Evolutionary conservation across 441 rosid genomes (phyloP).

Genomic region (Eutrema salsugineum): DNA sequence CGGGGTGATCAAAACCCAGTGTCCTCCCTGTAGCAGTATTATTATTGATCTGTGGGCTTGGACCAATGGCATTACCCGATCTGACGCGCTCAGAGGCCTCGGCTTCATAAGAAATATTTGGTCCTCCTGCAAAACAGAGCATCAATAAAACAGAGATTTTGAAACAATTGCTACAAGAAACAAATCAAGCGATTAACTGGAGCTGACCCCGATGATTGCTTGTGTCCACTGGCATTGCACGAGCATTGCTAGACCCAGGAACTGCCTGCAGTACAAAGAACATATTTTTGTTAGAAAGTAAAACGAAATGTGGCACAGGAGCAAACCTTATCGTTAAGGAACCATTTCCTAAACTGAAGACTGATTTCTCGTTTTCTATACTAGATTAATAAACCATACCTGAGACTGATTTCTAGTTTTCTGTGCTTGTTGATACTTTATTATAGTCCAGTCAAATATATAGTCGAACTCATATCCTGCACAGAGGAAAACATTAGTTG

Average conservation of each 20-base stretch:
- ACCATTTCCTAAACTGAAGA: conserved; percentile 12
- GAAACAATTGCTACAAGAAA: background rate
- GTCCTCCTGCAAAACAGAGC: conserved; percentile 49
- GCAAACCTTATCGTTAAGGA: background rate
- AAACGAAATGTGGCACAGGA: background rate
- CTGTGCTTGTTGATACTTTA: conserved; percentile 85
- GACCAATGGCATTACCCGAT: conserved; percentile 46
- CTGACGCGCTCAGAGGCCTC: conserved; percentile 49
- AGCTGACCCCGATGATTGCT: conserved; percentile 73
- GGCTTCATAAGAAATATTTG: conserved; percentile 46
- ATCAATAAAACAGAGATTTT: conserved; percentile 1
- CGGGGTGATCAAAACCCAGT: conserved; percentile 42
- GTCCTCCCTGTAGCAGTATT: conserved; percentile 58
- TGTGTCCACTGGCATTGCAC: conserved; percentile 47
- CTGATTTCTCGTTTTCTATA: conserved; percentile 53
- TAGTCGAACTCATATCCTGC: conserved; percentile 76
- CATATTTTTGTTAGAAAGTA: conserved; percentile 4
- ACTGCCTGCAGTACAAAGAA: conserved; percentile 43
- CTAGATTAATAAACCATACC: conserved; percentile 42
- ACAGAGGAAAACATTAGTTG: conserved; percentile 12
- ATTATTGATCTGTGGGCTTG: conserved; percentile 61
- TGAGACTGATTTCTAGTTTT: conserved; percentile 53
- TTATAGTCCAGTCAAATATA: conserved; percentile 88
- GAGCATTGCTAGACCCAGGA: conserved; percentile 68
- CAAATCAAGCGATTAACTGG: background rate